These are phyloP conservation scores for Lepidium didymum DNA, from an alignment of 345 rosid genomes.

Conservation along the genomic window DNA sequence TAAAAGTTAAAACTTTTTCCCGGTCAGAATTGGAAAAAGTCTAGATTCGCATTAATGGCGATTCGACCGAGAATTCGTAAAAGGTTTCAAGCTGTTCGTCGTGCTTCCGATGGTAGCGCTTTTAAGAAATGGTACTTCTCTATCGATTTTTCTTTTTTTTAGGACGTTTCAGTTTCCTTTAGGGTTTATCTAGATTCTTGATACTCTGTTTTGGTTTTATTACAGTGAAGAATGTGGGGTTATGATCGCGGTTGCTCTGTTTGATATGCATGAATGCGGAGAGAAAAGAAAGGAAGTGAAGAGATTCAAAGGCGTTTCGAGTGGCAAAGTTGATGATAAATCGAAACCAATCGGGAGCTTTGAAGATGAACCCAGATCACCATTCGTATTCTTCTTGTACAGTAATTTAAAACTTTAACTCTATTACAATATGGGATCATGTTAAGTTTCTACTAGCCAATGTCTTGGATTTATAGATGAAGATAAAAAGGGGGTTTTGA, in stretches of 20 bases:
- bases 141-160: neutral
- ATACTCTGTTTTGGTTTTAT: constrained; percentile 3
- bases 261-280: constrained; percentile 71
- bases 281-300: constrained; percentile 38
- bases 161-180: neutral
- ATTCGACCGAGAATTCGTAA: constrained; percentile 49
- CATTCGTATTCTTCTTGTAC: constrained; percentile 68
- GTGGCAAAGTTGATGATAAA: constrained; percentile 14
- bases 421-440: neutral
- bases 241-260: constrained; percentile 53
- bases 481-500: neutral
- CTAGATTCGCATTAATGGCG: constrained; percentile 40
- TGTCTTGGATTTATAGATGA: neutral
- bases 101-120: constrained; percentile 83
- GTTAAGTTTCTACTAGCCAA: neutral
- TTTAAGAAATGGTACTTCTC: constrained; percentile 53
- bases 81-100: constrained; percentile 60
- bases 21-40: constrained; percentile 13
- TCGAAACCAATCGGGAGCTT: constrained; percentile 9
- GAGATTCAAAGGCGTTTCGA: constrained; percentile 53
- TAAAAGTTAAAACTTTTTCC: neutral
- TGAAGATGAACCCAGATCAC: constrained; percentile 60
- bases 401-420: constrained; percentile 1
- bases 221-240: constrained; percentile 54
- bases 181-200: neutral